Base-by-base conservation (phyloP, 768 basidiomycete genomes). In the Auricularia sp. region DNA sequence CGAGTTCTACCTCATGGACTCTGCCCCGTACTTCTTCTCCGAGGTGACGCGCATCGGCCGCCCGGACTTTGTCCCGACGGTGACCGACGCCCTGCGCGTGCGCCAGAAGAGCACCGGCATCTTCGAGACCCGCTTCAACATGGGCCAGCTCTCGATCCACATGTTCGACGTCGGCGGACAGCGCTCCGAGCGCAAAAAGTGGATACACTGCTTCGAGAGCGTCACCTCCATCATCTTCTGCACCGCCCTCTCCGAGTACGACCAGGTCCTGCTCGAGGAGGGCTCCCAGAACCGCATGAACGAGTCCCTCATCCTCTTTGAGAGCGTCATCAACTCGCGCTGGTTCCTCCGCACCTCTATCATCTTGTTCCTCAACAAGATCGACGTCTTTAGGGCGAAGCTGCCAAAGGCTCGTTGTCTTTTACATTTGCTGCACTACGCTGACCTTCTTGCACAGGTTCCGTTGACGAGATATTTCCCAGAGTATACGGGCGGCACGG, bases 1-100 rank as follows among this genome's bases (percentile, higher is more conserved):
- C 72, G 87, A 94, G 64, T 96, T 96, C 70, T 95, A 96, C 72
- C 79, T 97, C 14, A 96, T 95, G 92, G 95, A 97, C 72, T 90
- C 85, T n/a, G 95, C 95, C 0, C 80, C 81, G 54, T 96, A 96
- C 75, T 98, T 98, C 77, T 95, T 97, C 76, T 80, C 81, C 11
- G 85, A 93, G 63, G 88, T 94, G 10, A 76, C 84, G n/a, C 85
- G 94, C 56, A 94, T 98, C 73, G 92, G 90, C 1, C 75, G 83
- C 1, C 81, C 84, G 0, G 86, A 84, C n/a, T 98, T 95, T 71
- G 78, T 89, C 0, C 95, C 95, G 0, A 90, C 87, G 21, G 90
- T 92, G 71, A 86, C 83, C 6, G 95, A 98, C 72, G 89, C 96
- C 2, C 78, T 98, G 34, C 80, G 92, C 33, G 92, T 92, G n/a